phyloP scores from a whole-genome alignment of 108 stramenopile species.

The Nitzschia putrida region DNA sequence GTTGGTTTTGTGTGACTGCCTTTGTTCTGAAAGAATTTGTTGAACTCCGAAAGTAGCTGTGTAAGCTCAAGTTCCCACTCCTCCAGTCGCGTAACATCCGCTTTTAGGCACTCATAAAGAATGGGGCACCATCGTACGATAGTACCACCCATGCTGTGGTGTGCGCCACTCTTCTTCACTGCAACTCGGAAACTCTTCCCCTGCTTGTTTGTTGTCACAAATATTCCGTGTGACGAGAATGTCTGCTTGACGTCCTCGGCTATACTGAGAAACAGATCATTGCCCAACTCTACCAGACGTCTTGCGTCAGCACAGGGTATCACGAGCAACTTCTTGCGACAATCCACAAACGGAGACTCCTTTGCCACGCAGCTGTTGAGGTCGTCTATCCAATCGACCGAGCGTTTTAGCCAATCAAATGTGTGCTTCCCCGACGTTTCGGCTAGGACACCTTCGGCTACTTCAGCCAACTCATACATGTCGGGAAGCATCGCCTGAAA shows the following conservation, averaged over 20 bases:
- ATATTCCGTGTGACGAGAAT: slow-evolving; percentile 52
- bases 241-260: slow-evolving; percentile 60
- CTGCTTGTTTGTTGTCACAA: slow-evolving; percentile 49
- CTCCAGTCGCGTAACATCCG: slow-evolving; percentile 48
- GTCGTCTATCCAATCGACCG: slow-evolving; percentile 66
- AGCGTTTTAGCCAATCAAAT: slow-evolving; percentile 69
- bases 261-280: slow-evolving; percentile 52
- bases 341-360: slow-evolving; percentile 23
- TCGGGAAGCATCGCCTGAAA: slow-evolving; percentile 46
- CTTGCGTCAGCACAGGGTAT: slow-evolving; percentile 29
- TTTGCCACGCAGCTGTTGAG: slow-evolving; percentile 40
- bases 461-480: slow-evolving; percentile 36
- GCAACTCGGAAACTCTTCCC: slow-evolving; percentile 47
- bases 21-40: slow-evolving; percentile 19
- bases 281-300: slow-evolving; percentile 46
- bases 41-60: slow-evolving; percentile 15
- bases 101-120: slow-evolving; percentile 62
- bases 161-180: slow-evolving; percentile 60
- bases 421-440: slow-evolving; percentile 69
- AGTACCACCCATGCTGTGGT: slow-evolving; percentile 59
- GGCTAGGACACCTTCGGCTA: slow-evolving; percentile 53
- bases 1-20: not conserved
- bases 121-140: slow-evolving; percentile 71
- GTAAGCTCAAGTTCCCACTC: slow-evolving; percentile 41
- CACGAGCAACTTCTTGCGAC: slow-evolving; percentile 8